Base-by-base conservation (phyloP, 1,139 yeast species). In the Debaryomyces udenii region DNA sequence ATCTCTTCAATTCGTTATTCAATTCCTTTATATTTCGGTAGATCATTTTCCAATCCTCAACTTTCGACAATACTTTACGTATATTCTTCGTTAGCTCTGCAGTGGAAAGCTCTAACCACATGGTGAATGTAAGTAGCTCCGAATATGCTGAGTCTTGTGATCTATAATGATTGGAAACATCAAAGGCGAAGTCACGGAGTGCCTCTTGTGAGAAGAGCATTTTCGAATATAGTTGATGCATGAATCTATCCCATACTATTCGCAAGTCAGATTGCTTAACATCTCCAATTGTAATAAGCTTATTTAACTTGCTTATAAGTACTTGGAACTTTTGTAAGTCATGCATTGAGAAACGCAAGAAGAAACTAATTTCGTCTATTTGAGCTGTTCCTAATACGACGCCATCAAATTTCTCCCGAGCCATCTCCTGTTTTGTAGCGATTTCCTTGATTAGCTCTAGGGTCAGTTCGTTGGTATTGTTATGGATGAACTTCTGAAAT, bases 41-140 rank as follows among this genome's bases (percentile, higher is more conserved):
- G 1, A 72, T 44, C 35, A 64, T 72, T 64, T 78, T 75, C 90
- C 90, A 84, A 17, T 52, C 56, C n/a, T 62, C 57, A 4, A 82
- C 60, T 13, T 61, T 67, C 9, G 58, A 61, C 7, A 76, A 44
- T 6, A 80, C 53, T 22, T 56, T 59, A 9, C 26, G 37, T n/a
- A 79, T 68, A 33, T 69, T 69, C 11, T 48, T 53, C 2, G 70
- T 53, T 18, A 84, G 57, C 40, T 74, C 76, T 41, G 49, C 40
- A 43, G 65, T 45, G 54, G 61, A 47, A 46, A 54, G 35, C 44
- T 68, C 66, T 30, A 71, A 36, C 72, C 73, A 58, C 34, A 48
- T 27, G n/a, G 61, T 43, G 49, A 51, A 61, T 11, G 53, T 44
- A 18, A 55, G 45, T 18, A 64, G 45, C 22, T 48, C 47, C 10